Evolutionary conservation across 2,329 filamentous ascomycete species (phyloP).

Genomic region (Graphilbum ipis-grandicollis): DNA sequence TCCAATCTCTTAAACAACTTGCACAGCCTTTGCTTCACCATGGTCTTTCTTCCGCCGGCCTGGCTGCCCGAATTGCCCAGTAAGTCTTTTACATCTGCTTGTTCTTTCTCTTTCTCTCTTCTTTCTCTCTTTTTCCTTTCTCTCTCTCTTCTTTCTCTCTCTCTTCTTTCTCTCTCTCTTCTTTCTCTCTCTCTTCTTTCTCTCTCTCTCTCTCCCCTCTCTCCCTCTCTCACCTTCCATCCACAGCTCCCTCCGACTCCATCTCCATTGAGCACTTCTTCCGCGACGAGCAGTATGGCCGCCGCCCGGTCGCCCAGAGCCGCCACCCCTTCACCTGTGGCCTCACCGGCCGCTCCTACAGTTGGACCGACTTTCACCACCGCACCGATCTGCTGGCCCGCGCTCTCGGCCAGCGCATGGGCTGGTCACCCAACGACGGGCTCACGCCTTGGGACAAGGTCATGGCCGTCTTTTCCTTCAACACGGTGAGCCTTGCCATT

Average conservation of each 20-base stretch:
- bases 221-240: too few species aligned
- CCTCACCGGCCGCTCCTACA: constrained; percentile 10
- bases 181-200: too few species aligned
- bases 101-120: too few species aligned
- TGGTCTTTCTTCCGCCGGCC: constrained; percentile 42
- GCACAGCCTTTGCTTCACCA: constrained; percentile 9
- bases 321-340: constrained; percentile 12
- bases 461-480: constrained; percentile 52
- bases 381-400: constrained; percentile 14
- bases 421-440: constrained; percentile 45
- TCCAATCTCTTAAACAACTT: not conserved
- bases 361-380: constrained; percentile 3
- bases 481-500: constrained; percentile 27
- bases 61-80: constrained; percentile 42
- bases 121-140: too few species aligned
- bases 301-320: constrained; percentile 43
- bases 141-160: too few species aligned
- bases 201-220: too few species aligned
- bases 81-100: too few species aligned
- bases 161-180: too few species aligned
- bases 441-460: constrained; percentile 67
- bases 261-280: constrained; percentile 65
- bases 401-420: constrained; percentile 47
- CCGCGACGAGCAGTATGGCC: constrained; percentile 52
- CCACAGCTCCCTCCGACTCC: constrained; percentile 48